phyloP scores from a whole-genome alignment of 345 rosid species.

The Dipteronia dyeriana region DNA sequence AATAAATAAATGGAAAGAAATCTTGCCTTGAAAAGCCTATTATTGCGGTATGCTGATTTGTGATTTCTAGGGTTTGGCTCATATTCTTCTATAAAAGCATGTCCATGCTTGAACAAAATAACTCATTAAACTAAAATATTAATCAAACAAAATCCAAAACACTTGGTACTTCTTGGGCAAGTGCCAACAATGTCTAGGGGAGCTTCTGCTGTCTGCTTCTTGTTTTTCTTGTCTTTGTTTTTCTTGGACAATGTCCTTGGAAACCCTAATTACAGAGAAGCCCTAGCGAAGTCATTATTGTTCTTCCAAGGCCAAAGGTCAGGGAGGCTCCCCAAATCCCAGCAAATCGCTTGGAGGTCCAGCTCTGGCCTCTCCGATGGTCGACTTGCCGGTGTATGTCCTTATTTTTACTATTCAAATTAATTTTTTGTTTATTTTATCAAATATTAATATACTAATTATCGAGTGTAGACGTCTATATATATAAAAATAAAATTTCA shows the following conservation, averaged over 20 bases:
- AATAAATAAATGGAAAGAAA: slow-evolving; percentile 5
- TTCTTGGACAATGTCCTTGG: slow-evolving; percentile 35
- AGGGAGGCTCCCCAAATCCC: slow-evolving; percentile 60
- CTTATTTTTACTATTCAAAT: no score
- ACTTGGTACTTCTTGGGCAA: background rate
- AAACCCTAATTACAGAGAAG: slow-evolving; percentile 78
- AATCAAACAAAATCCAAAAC: no score
- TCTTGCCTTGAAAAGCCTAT: slow-evolving; percentile 15
- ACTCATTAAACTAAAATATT: background rate
- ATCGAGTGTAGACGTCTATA: no score
- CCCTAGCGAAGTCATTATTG: slow-evolving; percentile 71
- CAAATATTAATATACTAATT: no score
- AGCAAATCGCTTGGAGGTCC: slow-evolving; percentile 70
- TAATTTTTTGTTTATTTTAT: background rate
- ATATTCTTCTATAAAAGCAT: slow-evolving; percentile 10
- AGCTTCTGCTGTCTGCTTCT: slow-evolving; percentile 21
- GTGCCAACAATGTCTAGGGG: slow-evolving; percentile 16
- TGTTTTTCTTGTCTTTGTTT: slow-evolving; percentile 27
- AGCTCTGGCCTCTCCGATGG: slow-evolving; percentile 83
- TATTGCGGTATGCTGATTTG: slow-evolving; percentile 13
- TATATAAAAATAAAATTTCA: no score
- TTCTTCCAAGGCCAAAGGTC: slow-evolving; percentile 96
- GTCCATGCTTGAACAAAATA: background rate
- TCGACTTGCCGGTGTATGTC: slow-evolving; percentile 49
- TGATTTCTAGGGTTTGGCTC: background rate